These are phyloP conservation scores for Psophocarpus tetragonolobus DNA, from an alignment of 306 rosid genomes.

Conservation along the genomic window DNA sequence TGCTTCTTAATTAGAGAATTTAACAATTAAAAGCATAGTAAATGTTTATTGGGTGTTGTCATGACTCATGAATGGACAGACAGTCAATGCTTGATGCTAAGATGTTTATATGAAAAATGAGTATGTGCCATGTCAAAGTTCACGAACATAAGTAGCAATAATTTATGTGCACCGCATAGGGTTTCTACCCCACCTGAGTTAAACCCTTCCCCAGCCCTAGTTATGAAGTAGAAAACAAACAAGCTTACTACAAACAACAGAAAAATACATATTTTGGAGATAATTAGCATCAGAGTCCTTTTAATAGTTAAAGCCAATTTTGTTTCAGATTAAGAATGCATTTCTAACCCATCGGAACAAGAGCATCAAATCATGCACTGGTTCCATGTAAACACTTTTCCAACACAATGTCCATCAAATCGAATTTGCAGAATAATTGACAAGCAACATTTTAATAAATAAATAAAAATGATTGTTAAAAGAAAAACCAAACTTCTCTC, in stretches of 20 bases:
- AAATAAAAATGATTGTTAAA: neutral
- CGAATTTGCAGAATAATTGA: neutral
- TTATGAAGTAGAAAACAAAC: neutral
- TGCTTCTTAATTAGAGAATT: neutral
- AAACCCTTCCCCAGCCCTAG: constrained; percentile 6
- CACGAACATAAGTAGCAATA: neutral
- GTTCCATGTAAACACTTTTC: neutral
- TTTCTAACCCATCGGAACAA: constrained; percentile 22
- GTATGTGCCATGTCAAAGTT: neutral
- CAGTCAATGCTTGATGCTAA: neutral
- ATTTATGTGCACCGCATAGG: neutral
- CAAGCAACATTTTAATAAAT: neutral
- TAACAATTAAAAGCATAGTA: neutral
- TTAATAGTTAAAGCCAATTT: neutral
- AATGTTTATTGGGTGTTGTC: neutral
- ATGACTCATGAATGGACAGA: too few relatives aligned
- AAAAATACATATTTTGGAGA: neutral
- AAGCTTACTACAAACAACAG: neutral
- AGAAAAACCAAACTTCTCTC: constrained; percentile 18
- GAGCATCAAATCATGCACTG: constrained; percentile 5
- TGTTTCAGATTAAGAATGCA: constrained; percentile 13
- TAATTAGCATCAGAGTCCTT: neutral
- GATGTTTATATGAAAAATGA: neutral
- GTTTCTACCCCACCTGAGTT: neutral
- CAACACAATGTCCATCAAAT: neutral